Evolutionary conservation across 306 rosid genomes (phyloP), one percentile per base, ranked within the genome.

Genomic region (Cucurbita ficifolia): DNA sequence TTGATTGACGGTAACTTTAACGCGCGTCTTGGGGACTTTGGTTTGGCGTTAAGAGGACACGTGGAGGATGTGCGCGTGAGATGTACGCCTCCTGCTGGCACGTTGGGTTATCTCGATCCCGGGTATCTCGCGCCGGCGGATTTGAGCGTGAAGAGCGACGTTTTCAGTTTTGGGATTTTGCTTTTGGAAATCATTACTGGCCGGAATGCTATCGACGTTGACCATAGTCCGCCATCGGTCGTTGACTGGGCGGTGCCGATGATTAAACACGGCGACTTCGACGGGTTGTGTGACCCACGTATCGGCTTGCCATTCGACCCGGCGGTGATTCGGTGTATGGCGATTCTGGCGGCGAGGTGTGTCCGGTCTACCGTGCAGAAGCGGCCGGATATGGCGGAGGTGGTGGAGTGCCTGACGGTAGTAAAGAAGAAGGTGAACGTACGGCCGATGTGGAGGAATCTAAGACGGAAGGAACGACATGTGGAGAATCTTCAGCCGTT

Each of bases 21-120:
- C 57, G 98, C 98, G 0, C 72, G 98, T 76, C 88, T 93, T 72
- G 92, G 97, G 0, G 98, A 93, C 74, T 88, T 93, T 19, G 98
- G 98, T 0, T 61, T 93, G 18, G 97, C 98, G 0, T 59, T 93
- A 0, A 83, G 96, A 36, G 97, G 97, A 75, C 87, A 88, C 87
- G 89, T 93, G 86, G 97, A 90, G 75, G 98, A 92, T 75, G 93
- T 92, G 7, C 91, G 89, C 4, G 79, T 88, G 0, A 88, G 81
- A 83, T 88, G 90, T 67, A 90, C 97, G 3, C 97, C 97, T 0
- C 98, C 98, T 19, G 97, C 98, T 58, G 98, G 98, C 16, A 93
- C 98, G 62, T 79, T 93, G 56, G 98, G 98, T 2, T 93, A 93
- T 21, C 90, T 93, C 45, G 98, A 93, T 60, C 98, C 98, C 0